Evolutionary conservation across 345 rosid species (phyloP).

Genomic region (Hirschfeldia incana): DNA sequence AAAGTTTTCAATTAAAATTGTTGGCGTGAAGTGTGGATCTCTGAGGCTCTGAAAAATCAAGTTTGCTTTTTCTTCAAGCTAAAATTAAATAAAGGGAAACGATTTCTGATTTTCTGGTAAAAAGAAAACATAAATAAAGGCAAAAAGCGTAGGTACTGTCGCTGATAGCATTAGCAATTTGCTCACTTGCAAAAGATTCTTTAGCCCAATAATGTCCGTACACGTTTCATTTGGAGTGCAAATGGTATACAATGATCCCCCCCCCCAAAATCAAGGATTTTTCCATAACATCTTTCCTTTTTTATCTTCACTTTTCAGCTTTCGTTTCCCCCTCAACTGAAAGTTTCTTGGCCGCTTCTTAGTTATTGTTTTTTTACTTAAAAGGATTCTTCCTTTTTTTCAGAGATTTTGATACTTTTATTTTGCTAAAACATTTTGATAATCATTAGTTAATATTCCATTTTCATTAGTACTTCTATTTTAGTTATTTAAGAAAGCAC

Average conservation of each 20-base stretch:
- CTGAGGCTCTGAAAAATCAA: constrained; percentile 15
- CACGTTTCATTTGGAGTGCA: constrained; percentile 38
- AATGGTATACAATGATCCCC: constrained; percentile 4
- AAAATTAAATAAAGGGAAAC: constrained; percentile 3
- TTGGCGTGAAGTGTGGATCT: not conserved
- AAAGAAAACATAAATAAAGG: not conserved
- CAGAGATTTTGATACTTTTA: not conserved
- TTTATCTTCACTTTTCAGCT: constrained; percentile 32
- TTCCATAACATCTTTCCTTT: not conserved
- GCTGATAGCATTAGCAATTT: constrained; percentile 34
- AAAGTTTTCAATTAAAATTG: not conserved
- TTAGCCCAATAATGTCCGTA: constrained; percentile 21
- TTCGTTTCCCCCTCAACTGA: constrained; percentile 8
- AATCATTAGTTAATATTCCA: not conserved
- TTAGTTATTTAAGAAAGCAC: not conserved
- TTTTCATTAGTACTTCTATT: not conserved
- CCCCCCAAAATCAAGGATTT: not conserved
- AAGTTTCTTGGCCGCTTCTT: constrained; percentile 13
- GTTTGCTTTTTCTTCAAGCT: constrained; percentile 8
- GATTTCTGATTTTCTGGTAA: not conserved
- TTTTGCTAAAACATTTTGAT: not conserved
- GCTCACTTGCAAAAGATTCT: constrained; percentile 38
- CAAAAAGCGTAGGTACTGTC: constrained; percentile 22
- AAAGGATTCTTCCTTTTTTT: not conserved
- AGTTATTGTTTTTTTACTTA: not conserved